Base-by-base conservation (phyloP, 257 asterid genomes). In the Przewalskia tangutica region DNA sequence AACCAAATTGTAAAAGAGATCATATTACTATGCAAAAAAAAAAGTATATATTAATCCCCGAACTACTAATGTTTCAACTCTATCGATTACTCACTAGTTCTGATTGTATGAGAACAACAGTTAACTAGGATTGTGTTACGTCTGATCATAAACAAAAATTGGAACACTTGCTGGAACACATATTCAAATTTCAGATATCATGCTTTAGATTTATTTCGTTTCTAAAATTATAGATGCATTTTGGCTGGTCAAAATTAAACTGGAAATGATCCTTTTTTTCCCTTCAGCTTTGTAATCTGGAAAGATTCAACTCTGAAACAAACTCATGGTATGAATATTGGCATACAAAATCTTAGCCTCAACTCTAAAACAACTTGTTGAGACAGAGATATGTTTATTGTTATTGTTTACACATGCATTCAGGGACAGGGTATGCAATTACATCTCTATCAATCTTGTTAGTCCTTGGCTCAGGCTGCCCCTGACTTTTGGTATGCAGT, bases 361-460 rank as follows among this genome's bases (percentile, higher is more conserved):
- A 86, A 54, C 5, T 38, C 6, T 50, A 83, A 53, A 27, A 81
- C 56, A 6, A 73, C 42, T 73, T 23, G 44, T 73, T 48, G 4
- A n/a, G n/a, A 13, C 44, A 75, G 79, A 56, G 27, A 56, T 56
- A 16, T 48, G 79, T 48, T 16, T 13, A 75, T 75, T 38, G 42
- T 38, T 51, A 75, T 75, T 27, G 80, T 2, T 34, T 91, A 78
- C 93, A 91, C 93, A 91, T 89, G 23, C 95, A 91, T 66, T 91
- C 93, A 23, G 95, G 95, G 82, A 90, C 91, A 3, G 95, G 95
- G 77, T 86, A 91, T 34, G 93, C 95, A 83, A 91, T 83, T 3
- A 90, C 93, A 86, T 91, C 93, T 82, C 90, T 88, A 53, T 90
- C 90, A 44, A 80, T 63, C 78, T 84, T 89, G 77, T 85, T 85